Evolutionary conservation across 768 basidiomycete species (phyloP).

Genomic region (Hypholoma fasciculare): DNA sequence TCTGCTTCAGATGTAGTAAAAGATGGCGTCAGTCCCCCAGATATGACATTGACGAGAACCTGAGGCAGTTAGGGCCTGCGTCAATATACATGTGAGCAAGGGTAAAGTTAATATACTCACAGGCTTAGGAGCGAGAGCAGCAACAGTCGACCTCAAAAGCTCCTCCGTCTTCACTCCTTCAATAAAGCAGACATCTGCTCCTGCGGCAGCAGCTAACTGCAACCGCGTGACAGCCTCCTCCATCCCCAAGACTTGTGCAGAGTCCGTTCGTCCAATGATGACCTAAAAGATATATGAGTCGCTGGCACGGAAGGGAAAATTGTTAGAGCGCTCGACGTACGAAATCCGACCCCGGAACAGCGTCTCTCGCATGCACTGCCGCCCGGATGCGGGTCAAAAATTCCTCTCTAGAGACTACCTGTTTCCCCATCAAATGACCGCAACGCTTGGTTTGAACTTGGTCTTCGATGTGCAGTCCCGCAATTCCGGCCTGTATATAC

Average conservation of each 20-base stretch:
- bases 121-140: constrained; percentile 70
- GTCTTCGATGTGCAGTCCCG: constrained; percentile 77
- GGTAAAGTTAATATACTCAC: constrained; percentile 25
- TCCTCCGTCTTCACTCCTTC: constrained; percentile 75
- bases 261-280: constrained; percentile 76
- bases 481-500: constrained; percentile 69
- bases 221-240: constrained; percentile 69
- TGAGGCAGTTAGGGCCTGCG: background rate
- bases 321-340: constrained; percentile 28
- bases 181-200: constrained; percentile 81
- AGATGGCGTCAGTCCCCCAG: constrained; percentile 76
- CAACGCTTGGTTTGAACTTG: constrained; percentile 82
- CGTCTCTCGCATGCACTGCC: constrained; percentile 74
- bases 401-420: constrained; percentile 77
- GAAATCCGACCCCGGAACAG: constrained; percentile 80
- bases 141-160: constrained; percentile 63
- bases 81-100: background rate
- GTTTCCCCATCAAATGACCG: constrained; percentile 76
- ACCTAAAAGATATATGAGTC: constrained; percentile 38
- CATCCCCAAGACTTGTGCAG: constrained; percentile 78
- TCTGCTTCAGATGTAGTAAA: constrained; percentile 73
- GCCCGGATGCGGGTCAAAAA: constrained; percentile 74
- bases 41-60: constrained; percentile 78
- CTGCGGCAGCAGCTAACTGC: constrained; percentile 69
- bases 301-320: too few relatives aligned